phyloP scores from a whole-genome alignment of 305 asterid species.

The Fraxinus paxiana region DNA sequence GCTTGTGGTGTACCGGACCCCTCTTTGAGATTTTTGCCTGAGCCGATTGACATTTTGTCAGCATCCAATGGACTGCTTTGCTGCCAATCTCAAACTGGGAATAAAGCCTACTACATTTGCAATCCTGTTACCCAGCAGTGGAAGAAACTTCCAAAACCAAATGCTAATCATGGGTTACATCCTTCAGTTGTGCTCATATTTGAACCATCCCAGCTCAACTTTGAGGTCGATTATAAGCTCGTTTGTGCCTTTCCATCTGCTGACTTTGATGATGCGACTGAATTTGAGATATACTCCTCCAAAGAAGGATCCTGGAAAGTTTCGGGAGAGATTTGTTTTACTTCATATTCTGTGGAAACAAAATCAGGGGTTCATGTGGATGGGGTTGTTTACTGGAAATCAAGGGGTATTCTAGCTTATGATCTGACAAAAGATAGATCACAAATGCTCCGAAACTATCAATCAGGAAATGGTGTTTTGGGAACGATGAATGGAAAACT shows the following conservation, averaged over 20 bases:
- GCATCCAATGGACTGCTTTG: conserved; percentile 53
- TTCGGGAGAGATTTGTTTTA: conserved; percentile 47
- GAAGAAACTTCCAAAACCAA: conserved; percentile 47
- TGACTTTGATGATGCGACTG: conserved; percentile 52
- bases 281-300: conserved; percentile 52
- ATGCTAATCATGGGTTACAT: conserved; percentile 41
- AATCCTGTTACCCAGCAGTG: conserved; percentile 44
- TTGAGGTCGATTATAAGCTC: conserved; percentile 41
- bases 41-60: conserved; percentile 41
- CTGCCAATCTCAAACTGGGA: conserved; percentile 38
- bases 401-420: conserved; percentile 30
- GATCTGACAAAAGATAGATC: conserved; percentile 48
- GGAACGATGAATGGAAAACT: conserved; percentile 42
- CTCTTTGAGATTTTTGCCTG: conserved; percentile 40
- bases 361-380: conserved; percentile 38
- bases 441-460: conserved; percentile 18
- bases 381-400: conserved; percentile 41
- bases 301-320: conserved; percentile 41
- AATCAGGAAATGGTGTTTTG: not conserved
- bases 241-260: conserved; percentile 43
- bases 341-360: conserved; percentile 13
- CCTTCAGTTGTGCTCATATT: conserved; percentile 35
- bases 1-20: conserved; percentile 59
- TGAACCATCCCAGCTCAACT: conserved; percentile 46
- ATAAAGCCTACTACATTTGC: conserved; percentile 43